phyloP scores from a whole-genome alignment of 1,284 basidiomycete genomes.

The Tilletia caries region DNA sequence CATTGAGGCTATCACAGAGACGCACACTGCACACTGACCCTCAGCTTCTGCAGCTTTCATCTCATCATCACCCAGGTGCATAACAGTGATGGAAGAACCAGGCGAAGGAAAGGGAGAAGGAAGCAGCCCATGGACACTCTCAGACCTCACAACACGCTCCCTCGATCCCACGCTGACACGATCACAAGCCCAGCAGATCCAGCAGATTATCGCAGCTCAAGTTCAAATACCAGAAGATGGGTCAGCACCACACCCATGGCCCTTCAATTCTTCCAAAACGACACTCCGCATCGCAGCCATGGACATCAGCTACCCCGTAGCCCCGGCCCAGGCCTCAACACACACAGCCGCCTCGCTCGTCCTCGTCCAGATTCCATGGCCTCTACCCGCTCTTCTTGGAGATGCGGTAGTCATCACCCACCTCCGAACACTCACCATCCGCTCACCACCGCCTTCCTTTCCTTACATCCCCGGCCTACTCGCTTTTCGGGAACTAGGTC shows the following conservation, averaged over 20 bases:
- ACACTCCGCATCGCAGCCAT: not conserved
- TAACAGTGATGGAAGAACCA: too few species aligned
- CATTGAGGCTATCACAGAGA: too few species aligned
- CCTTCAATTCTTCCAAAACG: not conserved
- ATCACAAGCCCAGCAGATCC: not conserved
- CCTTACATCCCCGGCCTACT: constrained; percentile 11
- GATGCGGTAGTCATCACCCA: too few species aligned
- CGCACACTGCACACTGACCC: too few species aligned
- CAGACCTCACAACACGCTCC: not conserved
- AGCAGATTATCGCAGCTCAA: not conserved
- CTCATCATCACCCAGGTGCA: too few species aligned
- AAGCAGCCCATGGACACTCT: not conserved
- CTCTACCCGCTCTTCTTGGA: not conserved
- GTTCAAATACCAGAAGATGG: not conserved
- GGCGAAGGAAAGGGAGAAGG: not conserved
- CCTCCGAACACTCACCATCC: not conserved
- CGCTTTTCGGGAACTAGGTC: not conserved
- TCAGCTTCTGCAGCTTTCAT: too few species aligned
- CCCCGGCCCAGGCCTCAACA: not conserved
- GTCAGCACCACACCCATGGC: not conserved
- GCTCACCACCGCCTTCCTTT: not conserved
- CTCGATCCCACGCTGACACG: constrained; percentile 5
- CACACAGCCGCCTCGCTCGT: constrained; percentile 1
- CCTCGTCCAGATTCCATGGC: not conserved
- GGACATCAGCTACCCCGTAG: constrained; percentile 9